A percentile compares a stretch with the other conserved stretches of the same genome.
Evolutionary conservation across 768 basidiomycete species (phyloP).

Genomic region (Leccinum uliginosum): DNA sequence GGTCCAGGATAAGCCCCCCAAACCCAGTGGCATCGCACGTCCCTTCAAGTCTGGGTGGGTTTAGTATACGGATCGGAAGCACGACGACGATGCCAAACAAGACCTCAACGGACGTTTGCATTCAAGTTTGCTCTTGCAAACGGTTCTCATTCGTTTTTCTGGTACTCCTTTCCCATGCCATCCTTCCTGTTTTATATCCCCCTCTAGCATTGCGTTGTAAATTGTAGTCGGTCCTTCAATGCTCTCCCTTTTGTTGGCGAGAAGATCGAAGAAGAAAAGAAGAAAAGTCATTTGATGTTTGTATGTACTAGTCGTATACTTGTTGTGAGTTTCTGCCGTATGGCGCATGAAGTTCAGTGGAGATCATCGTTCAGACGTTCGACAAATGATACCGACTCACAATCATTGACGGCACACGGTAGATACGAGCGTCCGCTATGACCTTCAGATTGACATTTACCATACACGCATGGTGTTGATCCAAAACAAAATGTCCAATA

Average conservation of each 20-base stretch:
- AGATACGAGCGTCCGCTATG: no score
- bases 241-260: background rate
- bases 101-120: background rate
- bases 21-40: background rate
- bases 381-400: no score
- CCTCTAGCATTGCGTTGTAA: background rate
- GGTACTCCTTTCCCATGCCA: no score
- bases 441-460: background rate
- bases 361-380: no score
- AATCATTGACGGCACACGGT: no score
- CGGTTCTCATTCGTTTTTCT: background rate
- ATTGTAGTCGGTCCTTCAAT: background rate
- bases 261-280: background rate
- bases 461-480: background rate
- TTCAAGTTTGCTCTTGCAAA: background rate
- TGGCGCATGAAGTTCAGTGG: background rate
- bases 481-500: constrained; percentile 8
- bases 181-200: background rate
- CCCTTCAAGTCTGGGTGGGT: background rate
- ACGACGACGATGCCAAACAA: background rate
- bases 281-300: background rate
- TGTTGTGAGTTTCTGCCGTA: background rate
- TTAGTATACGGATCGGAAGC: background rate
- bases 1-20: rapidly evolving
- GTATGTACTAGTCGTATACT: background rate